Conservation (phyloP, 2,329 filamentous ascomycete species). For the Colletotrichum sp. region DNA sequence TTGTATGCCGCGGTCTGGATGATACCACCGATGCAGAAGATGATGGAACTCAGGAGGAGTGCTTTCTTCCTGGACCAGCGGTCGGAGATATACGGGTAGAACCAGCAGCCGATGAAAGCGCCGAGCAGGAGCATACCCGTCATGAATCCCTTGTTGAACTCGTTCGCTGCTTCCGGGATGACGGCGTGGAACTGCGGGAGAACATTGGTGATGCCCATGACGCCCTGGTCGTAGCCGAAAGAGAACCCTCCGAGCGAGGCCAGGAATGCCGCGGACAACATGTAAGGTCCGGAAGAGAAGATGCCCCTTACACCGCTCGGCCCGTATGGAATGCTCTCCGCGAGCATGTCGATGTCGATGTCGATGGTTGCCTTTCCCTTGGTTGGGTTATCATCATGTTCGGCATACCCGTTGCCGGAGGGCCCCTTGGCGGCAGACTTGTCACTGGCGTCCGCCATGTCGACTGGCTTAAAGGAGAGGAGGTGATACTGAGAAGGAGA, state of each 20-base stretch:
- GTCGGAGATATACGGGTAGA: constrained; percentile 42
- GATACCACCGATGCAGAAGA: constrained; percentile 48
- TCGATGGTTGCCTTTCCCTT: not conserved
- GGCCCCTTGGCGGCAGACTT: not conserved
- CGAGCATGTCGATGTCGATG: not conserved
- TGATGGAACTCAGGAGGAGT: constrained; percentile 38
- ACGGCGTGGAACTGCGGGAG: constrained; percentile 47
- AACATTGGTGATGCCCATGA: constrained; percentile 47
- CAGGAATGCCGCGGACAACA: constrained; percentile 29
- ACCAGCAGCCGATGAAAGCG: constrained; percentile 39
- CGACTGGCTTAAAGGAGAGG: not conserved
- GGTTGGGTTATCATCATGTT: constrained; percentile 7
- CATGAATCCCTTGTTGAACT: constrained; percentile 32
- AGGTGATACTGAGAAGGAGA: not conserved
- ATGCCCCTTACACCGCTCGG: constrained; percentile 1
- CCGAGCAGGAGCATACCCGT: constrained; percentile 48
- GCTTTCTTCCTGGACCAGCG: constrained; percentile 47
- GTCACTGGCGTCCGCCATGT: not conserved
- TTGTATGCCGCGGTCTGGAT: constrained; percentile 35
- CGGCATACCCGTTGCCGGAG: not conserved
- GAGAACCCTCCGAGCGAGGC: constrained; percentile 39
- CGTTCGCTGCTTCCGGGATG: constrained; percentile 35
- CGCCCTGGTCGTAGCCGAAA: constrained; percentile 40
- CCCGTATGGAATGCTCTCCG: constrained; percentile 15
- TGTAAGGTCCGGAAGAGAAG: not conserved